A percentile compares a stretch with the other conserved stretches of the same genome.
These are phyloP conservation scores for Pichia terricola DNA, from an alignment of 1,139 yeast species.

Conservation along the genomic window DNA sequence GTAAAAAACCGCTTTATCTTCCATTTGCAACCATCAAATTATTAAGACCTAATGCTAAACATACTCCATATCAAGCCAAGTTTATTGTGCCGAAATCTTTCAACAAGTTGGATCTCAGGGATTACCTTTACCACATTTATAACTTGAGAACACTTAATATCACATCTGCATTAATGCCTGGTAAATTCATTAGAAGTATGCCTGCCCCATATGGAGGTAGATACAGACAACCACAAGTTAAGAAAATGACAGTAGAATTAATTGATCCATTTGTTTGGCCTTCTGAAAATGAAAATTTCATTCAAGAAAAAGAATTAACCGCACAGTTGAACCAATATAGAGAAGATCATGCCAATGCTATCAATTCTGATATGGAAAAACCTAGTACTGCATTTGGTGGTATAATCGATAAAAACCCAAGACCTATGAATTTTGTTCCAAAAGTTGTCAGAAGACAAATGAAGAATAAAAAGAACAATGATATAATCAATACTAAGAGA, in stretches of 20 bases:
- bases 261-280: constrained; percentile 94
- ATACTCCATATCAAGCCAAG: constrained; percentile 92
- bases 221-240: constrained; percentile 63
- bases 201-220: constrained; percentile 57
- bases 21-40: constrained; percentile 77
- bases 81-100: constrained; percentile 86
- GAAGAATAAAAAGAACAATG: constrained; percentile 30
- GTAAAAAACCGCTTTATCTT: constrained; percentile 62
- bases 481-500: constrained; percentile 18
- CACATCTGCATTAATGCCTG: constrained; percentile 77
- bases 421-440: constrained; percentile 66
- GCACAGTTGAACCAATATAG: constrained; percentile 32
- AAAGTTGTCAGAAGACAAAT: constrained; percentile 36
- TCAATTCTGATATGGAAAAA: constrained; percentile 63
- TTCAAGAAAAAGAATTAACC: constrained; percentile 30
- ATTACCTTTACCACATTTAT: constrained; percentile 79
- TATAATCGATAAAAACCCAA: constrained; percentile 58
- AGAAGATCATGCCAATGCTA: constrained; percentile 31
- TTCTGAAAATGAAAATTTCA: constrained; percentile 34
- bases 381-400: constrained; percentile 75
- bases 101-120: constrained; percentile 85
- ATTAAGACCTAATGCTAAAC: constrained; percentile 83
- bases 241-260: constrained; percentile 94
- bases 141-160: constrained; percentile 82
- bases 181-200: constrained; percentile 52